These are phyloP conservation scores for Termitomyces sp. DNA, from an alignment of 768 basidiomycete species.

Conservation along the genomic window DNA sequence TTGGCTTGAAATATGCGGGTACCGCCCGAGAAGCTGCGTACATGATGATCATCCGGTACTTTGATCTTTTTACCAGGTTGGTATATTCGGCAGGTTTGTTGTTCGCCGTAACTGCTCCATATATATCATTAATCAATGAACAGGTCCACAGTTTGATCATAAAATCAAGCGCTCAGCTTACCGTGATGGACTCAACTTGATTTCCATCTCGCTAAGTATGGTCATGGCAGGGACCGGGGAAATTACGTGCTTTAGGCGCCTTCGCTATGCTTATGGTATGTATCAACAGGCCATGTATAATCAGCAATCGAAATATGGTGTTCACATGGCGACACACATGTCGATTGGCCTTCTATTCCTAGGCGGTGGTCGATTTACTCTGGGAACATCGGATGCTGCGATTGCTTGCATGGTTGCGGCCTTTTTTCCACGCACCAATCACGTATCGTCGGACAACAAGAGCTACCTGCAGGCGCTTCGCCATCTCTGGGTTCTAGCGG, in stretches of 20 bases:
- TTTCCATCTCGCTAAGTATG: constrained; percentile 82
- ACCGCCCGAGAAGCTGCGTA: constrained; percentile 91
- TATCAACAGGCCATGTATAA: constrained; percentile 58
- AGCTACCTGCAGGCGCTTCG: constrained; percentile 89
- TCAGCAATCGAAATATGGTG: constrained; percentile 75
- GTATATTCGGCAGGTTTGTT: constrained; percentile 63
- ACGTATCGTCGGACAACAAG: constrained; percentile 78
- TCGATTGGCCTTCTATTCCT: constrained; percentile 90
- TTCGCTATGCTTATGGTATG: constrained; percentile 89
- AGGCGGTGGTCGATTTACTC: constrained; percentile 85
- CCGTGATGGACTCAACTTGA: constrained; percentile 81
- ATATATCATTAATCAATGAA: constrained; percentile 1
- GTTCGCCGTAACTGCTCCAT: background rate
- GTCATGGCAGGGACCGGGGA: constrained; percentile 98
- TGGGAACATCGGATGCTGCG: constrained; percentile 88
- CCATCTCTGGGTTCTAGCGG: constrained; percentile 94
- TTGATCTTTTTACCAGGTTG: constrained; percentile 71
- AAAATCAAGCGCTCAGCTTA: constrained; percentile 85
- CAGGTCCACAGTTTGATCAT: constrained; percentile 78
- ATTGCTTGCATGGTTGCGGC: constrained; percentile 86
- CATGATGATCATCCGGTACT: constrained; percentile 71
- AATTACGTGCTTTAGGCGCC: constrained; percentile 77
- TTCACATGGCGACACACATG: constrained; percentile 86
- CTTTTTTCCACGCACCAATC: constrained; percentile 87
- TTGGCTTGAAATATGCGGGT: constrained; percentile 91